These are phyloP conservation scores for Citeromyces siamensis DNA, from an alignment of 1,139 yeast genomes.

Conservation along the genomic window DNA sequence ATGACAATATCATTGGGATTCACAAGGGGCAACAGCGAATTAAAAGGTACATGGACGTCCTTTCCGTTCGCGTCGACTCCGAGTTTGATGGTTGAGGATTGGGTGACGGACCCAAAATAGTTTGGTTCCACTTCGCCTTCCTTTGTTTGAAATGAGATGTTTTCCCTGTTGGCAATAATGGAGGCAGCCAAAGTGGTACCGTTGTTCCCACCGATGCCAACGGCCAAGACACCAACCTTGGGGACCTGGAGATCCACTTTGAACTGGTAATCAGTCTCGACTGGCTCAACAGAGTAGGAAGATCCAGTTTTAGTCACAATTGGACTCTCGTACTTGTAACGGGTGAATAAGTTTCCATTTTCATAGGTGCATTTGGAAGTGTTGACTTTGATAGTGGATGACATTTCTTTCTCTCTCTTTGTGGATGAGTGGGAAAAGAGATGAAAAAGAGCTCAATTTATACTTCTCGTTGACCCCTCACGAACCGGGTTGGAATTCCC, in stretches of 20 bases:
- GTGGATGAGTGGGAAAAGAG: slow-evolving; percentile 3
- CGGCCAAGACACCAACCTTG: slow-evolving; percentile 80
- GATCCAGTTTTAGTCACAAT: slow-evolving; percentile 42
- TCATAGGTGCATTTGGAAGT: slow-evolving; percentile 49
- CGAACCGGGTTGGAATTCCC: not conserved
- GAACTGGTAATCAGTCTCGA: slow-evolving; percentile 67
- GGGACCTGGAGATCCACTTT: slow-evolving; percentile 76
- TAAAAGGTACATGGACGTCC: slow-evolving; percentile 90
- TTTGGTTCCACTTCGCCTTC: slow-evolving; percentile 73
- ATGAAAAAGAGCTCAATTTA: slow-evolving; percentile 4
- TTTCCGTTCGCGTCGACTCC: slow-evolving; percentile 77
- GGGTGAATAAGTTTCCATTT: slow-evolving; percentile 50
- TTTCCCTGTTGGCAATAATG: slow-evolving; percentile 73
- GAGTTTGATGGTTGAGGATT: slow-evolving; percentile 78
- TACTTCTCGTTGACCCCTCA: not conserved
- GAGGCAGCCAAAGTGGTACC: slow-evolving; percentile 89
- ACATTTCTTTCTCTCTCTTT: slow-evolving; percentile 16
- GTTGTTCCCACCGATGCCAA: slow-evolving; percentile 95
- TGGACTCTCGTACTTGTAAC: slow-evolving; percentile 62
- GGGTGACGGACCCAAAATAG: slow-evolving; percentile 95
- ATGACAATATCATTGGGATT: slow-evolving; percentile 85
- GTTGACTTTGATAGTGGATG: slow-evolving; percentile 40
- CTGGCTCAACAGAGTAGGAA: slow-evolving; percentile 56
- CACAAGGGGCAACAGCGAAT: slow-evolving; percentile 77
- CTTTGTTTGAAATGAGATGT: slow-evolving; percentile 70